Evolutionary conservation across 805 yeast species (phyloP), one percentile per base, ranked within the genome.

Genomic region (Starmera dryadoides): DNA sequence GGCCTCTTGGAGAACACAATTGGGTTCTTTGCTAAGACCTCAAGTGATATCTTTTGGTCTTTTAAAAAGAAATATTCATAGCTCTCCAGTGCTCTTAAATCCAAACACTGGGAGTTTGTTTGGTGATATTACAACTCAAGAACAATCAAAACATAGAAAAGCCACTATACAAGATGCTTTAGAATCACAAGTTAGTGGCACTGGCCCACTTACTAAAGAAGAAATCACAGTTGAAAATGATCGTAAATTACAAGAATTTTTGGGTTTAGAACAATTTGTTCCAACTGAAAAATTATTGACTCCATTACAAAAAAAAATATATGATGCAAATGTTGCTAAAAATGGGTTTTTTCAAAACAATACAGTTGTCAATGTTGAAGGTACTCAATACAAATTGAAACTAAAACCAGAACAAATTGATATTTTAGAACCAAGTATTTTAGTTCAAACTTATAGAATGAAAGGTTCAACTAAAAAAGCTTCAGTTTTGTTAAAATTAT

Each of bases 381-480:
- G 78, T 26, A 64, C 67, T 39, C 46, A 55, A 30, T 83, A 77
- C 61, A 72, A 69, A 46, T 64, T 91, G 45, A 63, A 68, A 26
- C 69, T 91, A 38, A 65, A 77, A 4, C 64, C 65, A 30, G 71
- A 73, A 40, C 95, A 88, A 59, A 77, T 86, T 40, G 83, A 81
- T 39, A 75, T 80, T 3, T 69, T 91, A 43, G 96, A 88, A 60
- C 98, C 98, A 19, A 79, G 93, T 11, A 75, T 91, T n/a, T 87
- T 79, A 62, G 62, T 85, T 41, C 74, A 82, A 58, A 83, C 95
- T 10, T 81, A 71, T 68, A 75, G 98, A 61, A 72, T 89, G 50
- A 86, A 86, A 59, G 75, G 89, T n/a, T 81, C 95, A 6, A 75
- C 82, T 68, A 91, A 91, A 63, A 91, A 91, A 64, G 86, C 93